Percentiles rank a stretch among this genome's conserved stretches.
Evolutionary conservation across 2,329 filamentous ascomycete genomes (phyloP).

Genomic region (Exophiala spinifera): DNA sequence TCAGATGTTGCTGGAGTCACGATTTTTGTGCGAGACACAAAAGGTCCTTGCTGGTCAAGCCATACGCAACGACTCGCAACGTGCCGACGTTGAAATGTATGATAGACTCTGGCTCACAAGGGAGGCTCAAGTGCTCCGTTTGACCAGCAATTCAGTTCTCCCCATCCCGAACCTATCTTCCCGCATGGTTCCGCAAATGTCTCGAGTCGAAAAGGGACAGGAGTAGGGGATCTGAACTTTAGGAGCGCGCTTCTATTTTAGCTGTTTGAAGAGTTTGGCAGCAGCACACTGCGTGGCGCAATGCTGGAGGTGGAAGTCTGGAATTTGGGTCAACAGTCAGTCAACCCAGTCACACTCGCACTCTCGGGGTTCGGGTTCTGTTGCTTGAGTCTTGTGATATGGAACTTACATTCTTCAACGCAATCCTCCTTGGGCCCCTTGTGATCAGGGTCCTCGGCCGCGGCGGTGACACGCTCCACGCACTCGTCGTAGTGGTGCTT

Average conservation of each 20-base stretch:
- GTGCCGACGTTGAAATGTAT: no score
- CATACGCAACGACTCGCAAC: no score
- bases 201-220: background rate
- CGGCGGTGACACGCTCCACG: slow-evolving; percentile 80
- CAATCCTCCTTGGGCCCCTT: slow-evolving; percentile 85
- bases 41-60: no score
- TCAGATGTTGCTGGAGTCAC: no score
- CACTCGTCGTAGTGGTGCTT: slow-evolving; percentile 99
- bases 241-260: slow-evolving; percentile 68
- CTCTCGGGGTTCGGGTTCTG: no score
- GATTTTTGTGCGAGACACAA: no score
- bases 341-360: background rate
- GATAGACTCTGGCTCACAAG: no score
- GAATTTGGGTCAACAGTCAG: background rate
- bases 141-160: no score
- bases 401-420: slow-evolving; percentile 91
- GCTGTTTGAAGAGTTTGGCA: slow-evolving; percentile 87
- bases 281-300: slow-evolving; percentile 91
- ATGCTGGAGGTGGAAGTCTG: slow-evolving; percentile 98
- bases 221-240: background rate
- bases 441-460: slow-evolving; percentile 65
- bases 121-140: no score
- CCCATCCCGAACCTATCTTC: no score
- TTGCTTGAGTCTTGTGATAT: background rate
- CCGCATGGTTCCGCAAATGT: no score